Evolutionary conservation across 805 yeast genomes (phyloP).

Genomic region (Tetrapisispora taiwanensis): DNA sequence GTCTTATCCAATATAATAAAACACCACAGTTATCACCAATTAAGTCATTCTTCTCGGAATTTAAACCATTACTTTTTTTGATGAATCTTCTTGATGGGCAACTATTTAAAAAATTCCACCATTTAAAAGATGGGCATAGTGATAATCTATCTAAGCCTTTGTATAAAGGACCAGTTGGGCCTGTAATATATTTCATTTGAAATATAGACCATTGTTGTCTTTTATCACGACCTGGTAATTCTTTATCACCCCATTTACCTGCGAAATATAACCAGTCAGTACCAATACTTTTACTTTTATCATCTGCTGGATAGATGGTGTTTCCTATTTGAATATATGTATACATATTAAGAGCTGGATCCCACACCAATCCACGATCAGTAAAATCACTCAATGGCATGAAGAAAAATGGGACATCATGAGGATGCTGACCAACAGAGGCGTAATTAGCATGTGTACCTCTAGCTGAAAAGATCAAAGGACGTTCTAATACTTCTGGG

Average conservation of each 20-base stretch:
- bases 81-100: slow-evolving; percentile 70
- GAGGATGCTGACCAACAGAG: slow-evolving; percentile 91
- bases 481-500: slow-evolving; percentile 48
- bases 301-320: slow-evolving; percentile 31
- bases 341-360: slow-evolving; percentile 70
- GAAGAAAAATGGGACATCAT: slow-evolving; percentile 73
- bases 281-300: slow-evolving; percentile 22
- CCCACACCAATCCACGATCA: slow-evolving; percentile 93
- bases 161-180: slow-evolving; percentile 82
- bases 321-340: slow-evolving; percentile 64
- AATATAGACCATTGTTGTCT: slow-evolving; percentile 82
- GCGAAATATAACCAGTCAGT: slow-evolving; percentile 70
- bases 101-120: slow-evolving; percentile 86
- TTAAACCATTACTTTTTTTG: slow-evolving; percentile 68
- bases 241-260: slow-evolving; percentile 90
- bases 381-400: slow-evolving; percentile 86
- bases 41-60: slow-evolving; percentile 65
- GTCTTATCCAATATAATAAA: slow-evolving; percentile 43
- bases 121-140: slow-evolving; percentile 75
- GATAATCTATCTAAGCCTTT: slow-evolving; percentile 61
- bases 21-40: slow-evolving; percentile 63
- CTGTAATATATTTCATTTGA: slow-evolving; percentile 85
- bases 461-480: slow-evolving; percentile 79
- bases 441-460: slow-evolving; percentile 98
- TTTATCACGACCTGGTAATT: slow-evolving; percentile 54